phyloP scores from a whole-genome alignment of 1,284 basidiomycete species.

The Moesziomyces antarcticus region DNA sequence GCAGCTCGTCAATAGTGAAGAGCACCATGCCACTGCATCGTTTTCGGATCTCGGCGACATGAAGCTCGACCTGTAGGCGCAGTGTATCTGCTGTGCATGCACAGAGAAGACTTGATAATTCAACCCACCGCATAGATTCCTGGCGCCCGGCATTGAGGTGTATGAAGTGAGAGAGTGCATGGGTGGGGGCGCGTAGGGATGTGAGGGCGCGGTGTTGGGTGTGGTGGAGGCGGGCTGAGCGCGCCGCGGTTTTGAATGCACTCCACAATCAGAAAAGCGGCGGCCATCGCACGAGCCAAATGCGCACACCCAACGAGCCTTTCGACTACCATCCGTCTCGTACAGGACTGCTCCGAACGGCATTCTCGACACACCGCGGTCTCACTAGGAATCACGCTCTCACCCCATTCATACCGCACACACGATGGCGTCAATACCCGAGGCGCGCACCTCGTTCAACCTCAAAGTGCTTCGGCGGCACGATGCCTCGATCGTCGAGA shows the following conservation, averaged over 20 bases:
- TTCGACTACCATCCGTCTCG: background rate
- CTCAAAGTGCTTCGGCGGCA: conserved; percentile 83
- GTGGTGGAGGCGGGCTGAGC: background rate
- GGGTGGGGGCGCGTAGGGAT: no score
- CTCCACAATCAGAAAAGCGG: background rate
- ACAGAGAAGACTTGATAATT: no score
- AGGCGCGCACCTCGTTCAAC: conserved; percentile 71
- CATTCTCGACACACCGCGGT: no score
- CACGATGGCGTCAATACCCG: conserved; percentile 26
- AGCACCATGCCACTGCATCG: conserved; percentile 14
- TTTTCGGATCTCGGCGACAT: conserved; percentile 37
- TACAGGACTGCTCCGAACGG: no score
- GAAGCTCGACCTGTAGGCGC: conserved; percentile 41
- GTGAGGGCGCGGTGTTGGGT: no score
- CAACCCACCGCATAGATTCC: no score
- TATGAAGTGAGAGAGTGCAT: no score
- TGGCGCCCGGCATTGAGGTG: no score
- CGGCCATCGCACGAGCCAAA: background rate
- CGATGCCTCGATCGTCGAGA: conserved; percentile 80
- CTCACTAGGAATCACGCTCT: no score
- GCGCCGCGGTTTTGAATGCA: no score
- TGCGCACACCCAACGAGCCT: background rate
- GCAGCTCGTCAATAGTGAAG: conserved; percentile 27
- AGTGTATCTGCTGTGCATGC: no score
- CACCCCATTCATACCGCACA: background rate